Conservation (phyloP, 345 rosid species). For the Xanthoceras sorbifolium region DNA sequence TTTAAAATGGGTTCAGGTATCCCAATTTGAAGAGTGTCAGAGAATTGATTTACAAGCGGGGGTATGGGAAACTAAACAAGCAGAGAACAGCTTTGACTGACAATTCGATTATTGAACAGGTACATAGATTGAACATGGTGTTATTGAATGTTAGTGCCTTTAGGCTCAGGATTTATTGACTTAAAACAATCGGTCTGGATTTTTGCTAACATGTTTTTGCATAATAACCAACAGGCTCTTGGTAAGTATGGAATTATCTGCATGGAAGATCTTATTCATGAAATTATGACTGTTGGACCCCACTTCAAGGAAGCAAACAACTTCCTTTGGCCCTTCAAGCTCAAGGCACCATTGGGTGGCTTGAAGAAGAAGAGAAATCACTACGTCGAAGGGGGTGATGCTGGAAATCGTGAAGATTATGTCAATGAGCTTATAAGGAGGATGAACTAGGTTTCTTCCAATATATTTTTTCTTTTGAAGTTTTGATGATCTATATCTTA, state of each 20-base stretch:
- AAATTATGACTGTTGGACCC: constrained; percentile 86
- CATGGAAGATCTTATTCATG: constrained; percentile 81
- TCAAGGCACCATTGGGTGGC: constrained; percentile 88
- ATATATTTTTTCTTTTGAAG: not conserved
- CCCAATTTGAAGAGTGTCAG: constrained; percentile 90
- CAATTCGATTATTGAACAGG: constrained; percentile 80
- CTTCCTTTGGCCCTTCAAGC: constrained; percentile 94
- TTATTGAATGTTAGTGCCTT: not conserved
- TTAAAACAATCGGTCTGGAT: not conserved
- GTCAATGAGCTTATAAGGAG: constrained; percentile 80
- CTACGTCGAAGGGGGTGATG: constrained; percentile 97
- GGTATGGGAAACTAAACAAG: constrained; percentile 79
- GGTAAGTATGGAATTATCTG: constrained; percentile 77
- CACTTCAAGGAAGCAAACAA: constrained; percentile 91
- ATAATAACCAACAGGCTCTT: constrained; percentile 43
- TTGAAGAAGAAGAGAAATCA: constrained; percentile 91
- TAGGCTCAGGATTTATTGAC: not conserved
- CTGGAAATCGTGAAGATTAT: constrained; percentile 74
- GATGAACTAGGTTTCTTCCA: constrained; percentile 57
- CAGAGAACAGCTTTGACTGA: constrained; percentile 82
- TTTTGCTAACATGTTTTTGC: not conserved
- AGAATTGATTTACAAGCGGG: constrained; percentile 90
- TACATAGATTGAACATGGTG: constrained; percentile 9
- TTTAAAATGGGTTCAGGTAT: constrained; percentile 45
- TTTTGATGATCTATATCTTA: not conserved